These are phyloP conservation scores for Hypomontagnella monticulosa DNA, from an alignment of 495 filamentous ascomycete species.

Conservation along the genomic window DNA sequence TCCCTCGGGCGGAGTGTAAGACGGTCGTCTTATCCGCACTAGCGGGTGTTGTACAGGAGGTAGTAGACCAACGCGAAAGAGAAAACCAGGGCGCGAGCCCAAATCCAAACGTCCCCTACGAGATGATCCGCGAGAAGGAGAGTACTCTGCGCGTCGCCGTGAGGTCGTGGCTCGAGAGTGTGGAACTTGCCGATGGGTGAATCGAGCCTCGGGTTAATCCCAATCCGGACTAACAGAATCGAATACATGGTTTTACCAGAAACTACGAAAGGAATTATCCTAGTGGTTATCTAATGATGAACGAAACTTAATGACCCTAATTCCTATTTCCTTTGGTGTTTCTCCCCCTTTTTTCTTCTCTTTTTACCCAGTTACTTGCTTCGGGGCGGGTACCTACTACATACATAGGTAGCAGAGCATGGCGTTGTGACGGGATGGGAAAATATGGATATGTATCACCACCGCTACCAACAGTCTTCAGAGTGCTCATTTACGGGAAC, in stretches of 20 bases:
- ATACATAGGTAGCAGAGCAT: slow-evolving; percentile 8
- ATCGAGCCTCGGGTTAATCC: too few species aligned
- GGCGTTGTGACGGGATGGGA: slow-evolving; percentile 22
- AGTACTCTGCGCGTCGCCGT: slow-evolving; percentile 54
- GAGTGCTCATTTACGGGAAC: too few species aligned
- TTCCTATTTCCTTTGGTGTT: slow-evolving; percentile 18
- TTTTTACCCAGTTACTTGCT: slow-evolving; percentile 3
- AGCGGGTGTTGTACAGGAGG: slow-evolving; percentile 58
- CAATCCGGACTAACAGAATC: too few species aligned
- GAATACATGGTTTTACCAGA: too few species aligned
- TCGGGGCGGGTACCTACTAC: background rate
- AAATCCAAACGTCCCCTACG: slow-evolving; percentile 19
- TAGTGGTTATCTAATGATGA: slow-evolving; percentile 17
- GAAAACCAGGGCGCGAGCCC: slow-evolving; percentile 27
- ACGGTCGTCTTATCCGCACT: slow-evolving; percentile 57
- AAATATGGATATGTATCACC: slow-evolving; percentile 29
- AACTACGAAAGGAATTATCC: background rate
- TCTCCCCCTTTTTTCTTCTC: too few species aligned
- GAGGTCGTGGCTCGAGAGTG: slow-evolving; percentile 55
- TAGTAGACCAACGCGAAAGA: slow-evolving; percentile 49
- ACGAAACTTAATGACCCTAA: slow-evolving; percentile 28
- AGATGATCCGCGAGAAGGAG: slow-evolving; percentile 44
- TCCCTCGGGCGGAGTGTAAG: slow-evolving; percentile 59
- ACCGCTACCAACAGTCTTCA: slow-evolving; percentile 17
- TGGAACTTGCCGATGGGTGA: slow-evolving; percentile 49